Conservation (phyloP, 441 rosid genomes). For the Pelargonium cotyledonis region DNA sequence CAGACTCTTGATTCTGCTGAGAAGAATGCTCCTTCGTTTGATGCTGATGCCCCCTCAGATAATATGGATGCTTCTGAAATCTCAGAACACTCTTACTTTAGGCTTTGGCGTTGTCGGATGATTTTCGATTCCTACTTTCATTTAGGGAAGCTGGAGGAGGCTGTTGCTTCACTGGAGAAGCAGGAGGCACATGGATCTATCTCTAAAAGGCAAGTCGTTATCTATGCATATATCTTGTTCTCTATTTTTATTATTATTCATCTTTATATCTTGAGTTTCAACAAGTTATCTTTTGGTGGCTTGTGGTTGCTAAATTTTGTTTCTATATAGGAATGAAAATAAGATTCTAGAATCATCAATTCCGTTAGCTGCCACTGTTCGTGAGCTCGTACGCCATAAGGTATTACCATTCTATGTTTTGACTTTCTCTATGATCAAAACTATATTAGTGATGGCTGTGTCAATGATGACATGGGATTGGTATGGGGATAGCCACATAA, state of each 20-base stretch:
- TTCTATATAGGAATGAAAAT: conserved; percentile 24
- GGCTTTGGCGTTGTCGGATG: conserved; percentile 51
- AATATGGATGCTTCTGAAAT: conserved; percentile 29
- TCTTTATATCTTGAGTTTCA: not conserved
- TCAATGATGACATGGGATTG: not conserved
- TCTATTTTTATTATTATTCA: not conserved
- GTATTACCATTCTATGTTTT: conserved; percentile 29
- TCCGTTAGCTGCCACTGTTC: conserved; percentile 49
- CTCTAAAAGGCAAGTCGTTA: conserved; percentile 38
- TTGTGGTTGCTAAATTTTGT: conserved; percentile 19
- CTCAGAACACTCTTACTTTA: conserved; percentile 28
- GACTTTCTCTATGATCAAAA: not conserved
- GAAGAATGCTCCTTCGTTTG: conserved; percentile 32
- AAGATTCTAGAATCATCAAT: conserved; percentile 46
- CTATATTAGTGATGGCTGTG: not conserved
- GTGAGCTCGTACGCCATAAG: conserved; percentile 58
- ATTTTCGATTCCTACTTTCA: conserved; percentile 52
- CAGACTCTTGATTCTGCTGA: conserved; percentile 43
- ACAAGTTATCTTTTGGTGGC: not conserved
- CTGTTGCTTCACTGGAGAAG: conserved; percentile 47
- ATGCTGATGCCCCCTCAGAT: conserved; percentile 24
- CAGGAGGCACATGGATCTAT: conserved; percentile 44
- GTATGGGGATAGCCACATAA: too few relatives aligned
- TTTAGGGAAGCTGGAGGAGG: conserved; percentile 57
- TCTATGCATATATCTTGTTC: not conserved